phyloP scores from a whole-genome alignment of 2,329 filamentous ascomycete species.

The Nemania sp. region DNA sequence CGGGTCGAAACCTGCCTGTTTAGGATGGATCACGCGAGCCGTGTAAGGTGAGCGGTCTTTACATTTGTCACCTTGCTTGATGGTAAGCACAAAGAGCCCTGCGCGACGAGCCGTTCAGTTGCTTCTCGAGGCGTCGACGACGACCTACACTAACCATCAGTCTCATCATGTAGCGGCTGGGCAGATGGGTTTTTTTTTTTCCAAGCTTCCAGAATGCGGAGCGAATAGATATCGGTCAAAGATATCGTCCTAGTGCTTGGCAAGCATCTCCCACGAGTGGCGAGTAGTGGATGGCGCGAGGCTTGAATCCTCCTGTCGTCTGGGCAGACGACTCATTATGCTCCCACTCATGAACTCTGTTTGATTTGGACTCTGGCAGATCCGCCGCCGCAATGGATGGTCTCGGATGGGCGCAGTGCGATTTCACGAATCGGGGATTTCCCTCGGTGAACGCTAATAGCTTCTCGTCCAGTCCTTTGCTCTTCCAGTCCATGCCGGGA shows the following conservation, averaged over 20 bases:
- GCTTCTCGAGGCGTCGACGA: not conserved
- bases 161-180: slow-evolving; percentile 4
- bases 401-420: not conserved
- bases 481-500: slow-evolving; percentile 6
- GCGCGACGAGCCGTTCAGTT: slow-evolving; percentile 3
- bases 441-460: slow-evolving; percentile 2
- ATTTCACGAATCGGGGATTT: not conserved
- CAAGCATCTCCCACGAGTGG: slow-evolving; percentile 10
- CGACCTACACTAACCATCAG: slow-evolving; percentile 2
- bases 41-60: not conserved
- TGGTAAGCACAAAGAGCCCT: slow-evolving; percentile 11
- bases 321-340: not conserved
- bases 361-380: slow-evolving; percentile 2
- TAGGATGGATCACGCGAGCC: slow-evolving; percentile 4
- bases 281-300: not conserved
- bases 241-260: slow-evolving; percentile 14
- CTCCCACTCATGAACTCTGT: slow-evolving; percentile 1
- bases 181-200: not conserved
- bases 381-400: slow-evolving; percentile 8
- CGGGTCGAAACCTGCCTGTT: slow-evolving; percentile 2
- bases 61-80: not conserved
- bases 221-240: slow-evolving; percentile 9
- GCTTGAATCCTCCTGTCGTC: not conserved
- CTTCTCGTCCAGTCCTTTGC: not conserved
- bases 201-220: slow-evolving; percentile 11